Evolutionary conservation across 176 grass and related monocot genomes (phyloP), one percentile per base, ranked within the genome.

Genomic region (Carex cristatella): DNA sequence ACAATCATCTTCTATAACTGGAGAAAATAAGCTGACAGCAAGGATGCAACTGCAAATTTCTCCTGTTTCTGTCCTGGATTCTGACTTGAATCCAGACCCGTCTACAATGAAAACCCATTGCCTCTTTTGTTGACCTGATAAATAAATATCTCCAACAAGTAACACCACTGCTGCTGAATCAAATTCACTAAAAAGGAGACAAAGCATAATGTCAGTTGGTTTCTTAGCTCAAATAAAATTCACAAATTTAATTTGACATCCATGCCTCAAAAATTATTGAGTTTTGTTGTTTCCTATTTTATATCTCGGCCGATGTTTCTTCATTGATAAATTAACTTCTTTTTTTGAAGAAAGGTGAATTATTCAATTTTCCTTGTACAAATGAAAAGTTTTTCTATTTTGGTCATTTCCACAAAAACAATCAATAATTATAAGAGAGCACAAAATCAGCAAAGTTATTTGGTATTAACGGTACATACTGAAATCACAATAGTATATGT

Each of bases 41-140:
- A 98, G 89, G 83, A 95, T 46, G 81, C 86, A 92, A 80, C 87
- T 84, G 61, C 89, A 85, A 80, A 76, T 79, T 73, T 86, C 90
- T 89, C 85, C 88, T 87, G 60, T 79, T 14, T 61, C 73, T 37
- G 81, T 73, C 15, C 61, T 85, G 3, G 70, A 89, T 63, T 85
- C 83, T 58, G 85, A 93, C 53, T 84, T 83, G 73, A 86, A 93
- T 67, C 89, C 93, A 86, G 89, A 93, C 71, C 89, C 95, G 85
- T 95, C 89, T 76, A 93, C 90, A 66, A 98, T 70, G 76, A 98
- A 98, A 81, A 98, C 86, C 93, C 95, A 95, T 76, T 98, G 93
- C 85, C 80, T 95, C 87, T 95, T 93, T 86, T 93, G 89, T 81
- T 64, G 80, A 75, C 81, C 71, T 56, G 83, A 95, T 85, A 89